Percentiles rank a stretch among this genome's conserved stretches.
These are phyloP conservation scores for Colletotrichum ledebouriae DNA, from an alignment of 2,329 filamentous ascomycete species.

Conservation along the genomic window DNA sequence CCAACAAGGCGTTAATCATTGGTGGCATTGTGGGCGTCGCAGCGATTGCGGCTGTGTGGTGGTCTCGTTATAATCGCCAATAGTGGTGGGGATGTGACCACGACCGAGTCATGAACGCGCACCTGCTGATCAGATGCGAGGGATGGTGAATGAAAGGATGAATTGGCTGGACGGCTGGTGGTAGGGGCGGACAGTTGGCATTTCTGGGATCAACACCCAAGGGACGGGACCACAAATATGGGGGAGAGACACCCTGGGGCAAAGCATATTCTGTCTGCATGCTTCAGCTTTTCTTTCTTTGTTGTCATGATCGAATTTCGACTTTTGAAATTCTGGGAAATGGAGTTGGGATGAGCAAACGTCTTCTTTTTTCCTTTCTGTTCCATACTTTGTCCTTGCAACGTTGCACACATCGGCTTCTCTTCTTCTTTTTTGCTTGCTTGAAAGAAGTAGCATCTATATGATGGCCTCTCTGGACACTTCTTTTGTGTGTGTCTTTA, in stretches of 20 bases:
- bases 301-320: background rate
- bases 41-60: conserved; percentile 48
- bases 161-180: background rate
- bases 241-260: background rate
- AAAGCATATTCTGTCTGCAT: conserved; percentile 28
- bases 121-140: background rate
- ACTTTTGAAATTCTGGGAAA: conserved; percentile 1
- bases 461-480: conserved; percentile 24
- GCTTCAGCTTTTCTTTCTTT: background rate
- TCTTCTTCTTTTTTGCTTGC: conserved; percentile 22
- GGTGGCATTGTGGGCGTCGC: conserved; percentile 54
- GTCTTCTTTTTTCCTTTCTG: conserved; percentile 10
- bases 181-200: too few relatives aligned
- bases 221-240: background rate
- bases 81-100: conserved; percentile 2
- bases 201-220: background rate
- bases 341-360: conserved; percentile 30
- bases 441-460: conserved; percentile 26
- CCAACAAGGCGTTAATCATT: conserved; percentile 50
- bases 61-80: conserved; percentile 36
- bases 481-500: background rate
- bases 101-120: background rate
- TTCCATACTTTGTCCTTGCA: conserved; percentile 15
- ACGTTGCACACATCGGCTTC: conserved; percentile 32
- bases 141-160: background rate